A percentile compares a stretch with the other conserved stretches of the same genome.
Evolutionary conservation across 2,329 filamentous ascomycete species (phyloP).

Genomic region (Taxawa tesnikishii): DNA sequence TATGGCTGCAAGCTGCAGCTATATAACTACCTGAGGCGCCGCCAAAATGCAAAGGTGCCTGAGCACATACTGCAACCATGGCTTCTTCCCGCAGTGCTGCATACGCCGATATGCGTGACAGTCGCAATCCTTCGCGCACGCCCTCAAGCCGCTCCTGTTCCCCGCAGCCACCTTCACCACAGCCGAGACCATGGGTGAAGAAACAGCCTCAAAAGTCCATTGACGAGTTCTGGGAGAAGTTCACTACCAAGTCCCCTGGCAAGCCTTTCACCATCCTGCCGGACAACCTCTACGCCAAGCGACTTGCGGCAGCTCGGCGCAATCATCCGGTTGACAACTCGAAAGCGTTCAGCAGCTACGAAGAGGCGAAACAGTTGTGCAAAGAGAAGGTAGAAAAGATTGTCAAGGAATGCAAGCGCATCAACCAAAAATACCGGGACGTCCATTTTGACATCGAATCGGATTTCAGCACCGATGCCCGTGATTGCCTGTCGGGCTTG

Average conservation of each 20-base stretch:
- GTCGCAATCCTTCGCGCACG: neutral
- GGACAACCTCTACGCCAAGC: neutral
- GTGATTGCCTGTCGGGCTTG: conserved; percentile 41
- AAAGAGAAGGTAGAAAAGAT: conserved; percentile 47
- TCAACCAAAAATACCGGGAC: conserved; percentile 79
- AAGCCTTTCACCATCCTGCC: conserved; percentile 2
- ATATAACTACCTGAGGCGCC: too few relatives aligned
- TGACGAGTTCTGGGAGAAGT: conserved; percentile 2
- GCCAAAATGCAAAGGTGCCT: too few relatives aligned
- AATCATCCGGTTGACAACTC: neutral
- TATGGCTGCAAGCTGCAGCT: too few relatives aligned
- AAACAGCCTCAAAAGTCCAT: conserved; percentile 2
- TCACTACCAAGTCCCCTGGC: neutral
- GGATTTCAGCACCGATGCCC: conserved; percentile 30
- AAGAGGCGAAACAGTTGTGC: conserved; percentile 58
- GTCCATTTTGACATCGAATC: conserved; percentile 77
- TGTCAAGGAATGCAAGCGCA: conserved; percentile 52
- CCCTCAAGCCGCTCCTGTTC: neutral
- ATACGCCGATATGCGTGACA: too few relatives aligned
- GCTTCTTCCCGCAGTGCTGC: too few relatives aligned
- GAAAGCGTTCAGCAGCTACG: conserved; percentile 34
- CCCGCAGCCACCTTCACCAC: neutral
- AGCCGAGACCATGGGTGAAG: neutral
- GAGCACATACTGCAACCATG: too few relatives aligned
- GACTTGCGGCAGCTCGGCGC: neutral